Evolutionary conservation across 768 basidiomycete genomes (phyloP), one percentile per base, ranked within the genome.

Genomic region (Ramaria sp.): DNA sequence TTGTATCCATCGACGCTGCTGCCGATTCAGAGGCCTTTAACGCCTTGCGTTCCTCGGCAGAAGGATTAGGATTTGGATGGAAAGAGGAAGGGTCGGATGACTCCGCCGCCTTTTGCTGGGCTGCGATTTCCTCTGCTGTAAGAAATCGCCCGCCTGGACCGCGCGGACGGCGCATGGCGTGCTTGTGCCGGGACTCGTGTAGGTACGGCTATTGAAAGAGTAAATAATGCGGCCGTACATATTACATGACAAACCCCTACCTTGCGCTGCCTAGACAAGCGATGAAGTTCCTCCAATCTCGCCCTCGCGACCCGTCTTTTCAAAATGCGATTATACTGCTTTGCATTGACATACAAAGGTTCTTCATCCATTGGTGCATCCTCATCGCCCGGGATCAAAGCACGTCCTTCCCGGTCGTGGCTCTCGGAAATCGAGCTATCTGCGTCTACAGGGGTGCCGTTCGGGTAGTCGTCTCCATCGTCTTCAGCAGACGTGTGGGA

Each of bases 321-420:
- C 70, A 99, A 81, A 65, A 99, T 98, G 67, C 96, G 89, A 65
- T 94, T 92, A 69, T 98, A 99, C 72, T 99, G 96, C 68, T 99
- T 99, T 59, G 96, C 95, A 65, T 99, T 99, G 59, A 99, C 96
- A 73, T 97, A 97, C 63, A 99, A 84, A 27, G 96, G 95, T 69
- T 99, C 95, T 61, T 97, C 93, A 72, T 97, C 94, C 64, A 90
- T 77, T 58, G 55, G 45, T 22, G 20, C 30, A 27, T 57, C 55
- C 20, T 57, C 46, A 19, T 48, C 48, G 7, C 55, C 55, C 12
- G n/a, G 1, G 13, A 22, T 19, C 20, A 30, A 5, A 9, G n/a
- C 10, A 27, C 55, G 55, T 11, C 55, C 55, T 11, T 47, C 55
- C 9, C 33, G 46, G 19, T 57, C 55, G 20, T 51, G 50, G 3